Conservation (phyloP, 1,284 basidiomycete genomes). For the Cryptococcus floricola region DNA sequence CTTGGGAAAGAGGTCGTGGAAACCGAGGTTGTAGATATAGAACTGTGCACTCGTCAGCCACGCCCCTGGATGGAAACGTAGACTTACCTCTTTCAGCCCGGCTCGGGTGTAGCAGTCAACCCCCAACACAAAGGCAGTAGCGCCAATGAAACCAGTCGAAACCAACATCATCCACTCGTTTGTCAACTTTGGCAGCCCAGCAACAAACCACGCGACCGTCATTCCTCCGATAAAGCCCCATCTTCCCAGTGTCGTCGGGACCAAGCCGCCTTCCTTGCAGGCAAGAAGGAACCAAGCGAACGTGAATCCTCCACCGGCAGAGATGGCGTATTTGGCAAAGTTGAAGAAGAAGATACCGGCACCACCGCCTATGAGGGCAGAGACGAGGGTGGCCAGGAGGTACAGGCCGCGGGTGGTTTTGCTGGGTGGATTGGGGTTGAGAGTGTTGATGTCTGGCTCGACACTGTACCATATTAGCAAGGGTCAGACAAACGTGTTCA, state of each 20-base stretch:
- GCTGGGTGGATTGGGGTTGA: conserved; percentile 65
- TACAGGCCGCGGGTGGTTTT: conserved; percentile 80
- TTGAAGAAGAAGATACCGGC: conserved; percentile 85
- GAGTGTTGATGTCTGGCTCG: background rate
- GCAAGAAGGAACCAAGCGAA: conserved; percentile 83
- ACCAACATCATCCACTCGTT: conserved; percentile 76
- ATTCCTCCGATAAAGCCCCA: conserved; percentile 78
- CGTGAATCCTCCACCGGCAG: conserved; percentile 83
- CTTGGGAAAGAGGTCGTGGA: conserved; percentile 66
- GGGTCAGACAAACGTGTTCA: background rate
- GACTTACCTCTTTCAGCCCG: conserved; percentile 72
- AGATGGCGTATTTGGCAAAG: conserved; percentile 75
- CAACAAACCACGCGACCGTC: conserved; percentile 57
- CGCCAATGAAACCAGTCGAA: conserved; percentile 71
- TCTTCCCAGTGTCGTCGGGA: conserved; percentile 66
- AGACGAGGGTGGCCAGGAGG: conserved; percentile 73
- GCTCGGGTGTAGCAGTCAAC: conserved; percentile 90
- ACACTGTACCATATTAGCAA: background rate
- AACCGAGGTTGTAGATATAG: conserved; percentile 89
- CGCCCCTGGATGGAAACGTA: background rate
- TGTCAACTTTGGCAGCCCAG: conserved; percentile 64
- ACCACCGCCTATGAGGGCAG: conserved; percentile 76
- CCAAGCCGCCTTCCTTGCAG: conserved; percentile 74
- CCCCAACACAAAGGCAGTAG: conserved; percentile 87
- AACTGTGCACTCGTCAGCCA: conserved; percentile 54